Evolutionary conservation across 805 yeast species (phyloP), one percentile per base, ranked within the genome.

Genomic region (Kodamaea lidongshanica): DNA sequence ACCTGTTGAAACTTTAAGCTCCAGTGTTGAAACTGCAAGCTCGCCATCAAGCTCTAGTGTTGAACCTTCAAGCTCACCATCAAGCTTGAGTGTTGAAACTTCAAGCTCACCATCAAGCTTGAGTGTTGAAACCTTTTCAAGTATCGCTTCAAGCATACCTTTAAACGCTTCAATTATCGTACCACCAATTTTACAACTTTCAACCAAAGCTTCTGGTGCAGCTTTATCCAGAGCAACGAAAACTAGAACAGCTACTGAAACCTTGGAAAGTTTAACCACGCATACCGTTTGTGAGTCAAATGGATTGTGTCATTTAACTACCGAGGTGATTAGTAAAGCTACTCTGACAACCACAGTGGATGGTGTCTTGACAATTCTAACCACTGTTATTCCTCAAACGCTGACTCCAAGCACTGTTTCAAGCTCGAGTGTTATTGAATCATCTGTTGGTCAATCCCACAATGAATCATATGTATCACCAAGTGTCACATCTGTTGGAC

Each of bases 291-390:
- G 70, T 41, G 48, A 45, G 30, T 21, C 28, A n/a, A 30, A 43
- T 30, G 40, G 49, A 14, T 33, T 34, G n/a, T 63, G 69, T 34
- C 44, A 42, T 28, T 54, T 47, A 23, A 61, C 67, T 16, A 61
- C 66, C 16, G 53, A 55, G 12, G 34, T 52, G 12, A 52, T 51
- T 25, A 45, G 52, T 9, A 36, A 35, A 25, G 48, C 65, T 23
- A 60, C 67, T 11, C 53, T 48, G 32, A 58, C 65, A 18, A 45
- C 65, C 22, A 54, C 59, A 5, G 50, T 59, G 6, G 54, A 63
- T 33, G 70, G 70, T 18, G 34, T 56, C 13, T 50, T 56, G 43
- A 62, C 69, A n/a, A 60, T 60, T 7, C 31, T 58, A 25, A 57
- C 61, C 17, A 52, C 61, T 5, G 56, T 38, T 6, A 40, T 52